Percentiles rank a stretch among this genome's conserved stretches.
phyloP scores from a whole-genome alignment of 2,329 filamentous ascomycete species.

The Chrysoporthe deuterocubensis region DNA sequence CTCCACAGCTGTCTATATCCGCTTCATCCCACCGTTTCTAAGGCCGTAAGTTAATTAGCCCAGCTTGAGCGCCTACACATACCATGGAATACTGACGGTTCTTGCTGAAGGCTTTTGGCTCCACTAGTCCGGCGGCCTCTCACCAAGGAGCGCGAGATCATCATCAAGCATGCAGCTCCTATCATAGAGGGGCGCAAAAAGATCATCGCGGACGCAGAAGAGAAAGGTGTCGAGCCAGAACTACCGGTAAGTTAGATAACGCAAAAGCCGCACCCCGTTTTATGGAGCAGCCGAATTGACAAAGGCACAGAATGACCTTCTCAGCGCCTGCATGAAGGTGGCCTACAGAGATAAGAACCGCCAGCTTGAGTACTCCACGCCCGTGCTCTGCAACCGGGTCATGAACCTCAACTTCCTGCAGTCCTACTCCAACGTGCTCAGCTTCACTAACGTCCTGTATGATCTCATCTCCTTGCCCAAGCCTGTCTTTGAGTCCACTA shows the following conservation, averaged over 20 bases:
- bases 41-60: not conserved
- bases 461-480: constrained; percentile 9
- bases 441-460: constrained; percentile 6
- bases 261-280: not conserved
- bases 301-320: constrained; percentile 1
- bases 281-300: not conserved
- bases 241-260: not conserved
- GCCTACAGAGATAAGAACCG: constrained; percentile 6
- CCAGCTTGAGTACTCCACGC: not conserved
- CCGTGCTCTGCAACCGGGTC: not conserved
- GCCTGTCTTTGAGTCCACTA: not conserved
- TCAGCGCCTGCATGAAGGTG: constrained; percentile 5
- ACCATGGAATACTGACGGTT: not conserved
- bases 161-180: constrained; percentile 6
- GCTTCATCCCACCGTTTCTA: constrained; percentile 12
- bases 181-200: constrained; percentile 12
- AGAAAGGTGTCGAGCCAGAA: constrained; percentile 9
- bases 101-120: not conserved
- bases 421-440: constrained; percentile 15
- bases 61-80: no score
- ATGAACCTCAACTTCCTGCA: constrained; percentile 15
- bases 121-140: constrained; percentile 3
- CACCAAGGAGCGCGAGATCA: not conserved
- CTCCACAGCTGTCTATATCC: constrained; percentile 6
- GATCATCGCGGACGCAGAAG: constrained; percentile 1